phyloP scores from a whole-genome alignment of 257 asterid genomes.

The Solanum pennellii region DNA sequence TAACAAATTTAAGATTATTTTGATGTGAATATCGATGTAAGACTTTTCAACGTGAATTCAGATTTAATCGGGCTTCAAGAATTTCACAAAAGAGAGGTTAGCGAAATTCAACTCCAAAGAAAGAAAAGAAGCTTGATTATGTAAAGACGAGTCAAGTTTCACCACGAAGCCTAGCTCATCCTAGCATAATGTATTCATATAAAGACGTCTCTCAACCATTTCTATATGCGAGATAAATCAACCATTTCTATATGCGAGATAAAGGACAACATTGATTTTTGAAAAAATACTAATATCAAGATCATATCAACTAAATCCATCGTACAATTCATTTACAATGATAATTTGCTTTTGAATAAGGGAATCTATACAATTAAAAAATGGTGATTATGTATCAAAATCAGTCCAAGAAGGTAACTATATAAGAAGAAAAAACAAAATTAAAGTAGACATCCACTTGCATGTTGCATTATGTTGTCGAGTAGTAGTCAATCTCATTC shows the following conservation, averaged over 20 bases:
- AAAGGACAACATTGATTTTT: not conserved
- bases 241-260: not conserved
- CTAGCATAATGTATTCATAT: too few relatives aligned
- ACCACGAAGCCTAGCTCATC: not conserved
- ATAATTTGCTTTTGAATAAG: not conserved
- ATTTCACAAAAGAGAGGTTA: too few relatives aligned
- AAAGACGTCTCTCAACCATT: not conserved
- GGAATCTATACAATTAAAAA: not conserved
- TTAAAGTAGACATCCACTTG: not conserved
- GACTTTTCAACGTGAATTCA: too few relatives aligned
- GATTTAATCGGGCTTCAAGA: not conserved
- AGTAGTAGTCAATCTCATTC: not conserved
- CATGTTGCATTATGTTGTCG: not conserved
- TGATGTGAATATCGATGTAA: not conserved
- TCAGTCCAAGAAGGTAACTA: not conserved
- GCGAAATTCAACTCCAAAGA: too few relatives aligned
- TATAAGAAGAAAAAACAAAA: not conserved
- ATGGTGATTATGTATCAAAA: not conserved
- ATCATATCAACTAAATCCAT: not conserved
- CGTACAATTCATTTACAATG: not conserved
- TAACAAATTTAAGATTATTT: not conserved
- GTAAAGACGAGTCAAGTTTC: not conserved
- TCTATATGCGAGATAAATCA: not conserved
- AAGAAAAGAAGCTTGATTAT: not conserved
- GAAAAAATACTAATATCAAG: not conserved